Evolutionary conservation across 2,329 filamentous ascomycete genomes (phyloP).

Genomic region (Rutstroemia sp.): DNA sequence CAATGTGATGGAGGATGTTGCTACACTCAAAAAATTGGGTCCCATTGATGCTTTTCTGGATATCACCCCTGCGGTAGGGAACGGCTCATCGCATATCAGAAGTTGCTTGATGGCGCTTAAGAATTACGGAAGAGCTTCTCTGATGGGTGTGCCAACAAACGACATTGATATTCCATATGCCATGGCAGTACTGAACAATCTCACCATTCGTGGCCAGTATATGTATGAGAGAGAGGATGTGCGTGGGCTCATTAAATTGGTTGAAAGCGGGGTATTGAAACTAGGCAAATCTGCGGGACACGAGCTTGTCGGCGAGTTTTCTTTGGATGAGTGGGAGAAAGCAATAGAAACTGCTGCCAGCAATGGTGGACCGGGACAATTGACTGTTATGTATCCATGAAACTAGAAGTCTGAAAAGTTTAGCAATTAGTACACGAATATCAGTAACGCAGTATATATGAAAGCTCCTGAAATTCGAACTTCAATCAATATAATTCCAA

Average conservation of each 20-base stretch:
- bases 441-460: too few species aligned
- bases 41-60: constrained; percentile 38
- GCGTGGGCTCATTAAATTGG: constrained; percentile 35
- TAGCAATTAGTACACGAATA: too few species aligned
- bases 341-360: constrained; percentile 12
- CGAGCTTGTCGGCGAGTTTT: constrained; percentile 4
- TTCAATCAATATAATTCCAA: too few species aligned
- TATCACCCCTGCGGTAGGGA: constrained; percentile 36
- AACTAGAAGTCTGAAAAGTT: too few species aligned
- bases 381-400: not conserved
- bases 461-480: too few species aligned
- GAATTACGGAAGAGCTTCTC: constrained; percentile 28
- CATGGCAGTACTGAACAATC: constrained; percentile 28
- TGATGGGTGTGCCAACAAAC: constrained; percentile 29
- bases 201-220: constrained; percentile 35
- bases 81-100: constrained; percentile 34
- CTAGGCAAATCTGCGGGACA: constrained; percentile 4
- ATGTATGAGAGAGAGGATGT: constrained; percentile 40
- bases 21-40: constrained; percentile 21
- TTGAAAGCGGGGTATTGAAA: constrained; percentile 26
- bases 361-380: constrained; percentile 17
- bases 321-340: constrained; percentile 12
- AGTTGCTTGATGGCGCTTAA: constrained; percentile 26
- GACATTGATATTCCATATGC: constrained; percentile 26
- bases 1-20: constrained; percentile 25